Evolutionary conservation across 352 stramenopile species (phyloP), one percentile per base, ranked within the genome.

Genomic region (Pythium chondricola): DNA sequence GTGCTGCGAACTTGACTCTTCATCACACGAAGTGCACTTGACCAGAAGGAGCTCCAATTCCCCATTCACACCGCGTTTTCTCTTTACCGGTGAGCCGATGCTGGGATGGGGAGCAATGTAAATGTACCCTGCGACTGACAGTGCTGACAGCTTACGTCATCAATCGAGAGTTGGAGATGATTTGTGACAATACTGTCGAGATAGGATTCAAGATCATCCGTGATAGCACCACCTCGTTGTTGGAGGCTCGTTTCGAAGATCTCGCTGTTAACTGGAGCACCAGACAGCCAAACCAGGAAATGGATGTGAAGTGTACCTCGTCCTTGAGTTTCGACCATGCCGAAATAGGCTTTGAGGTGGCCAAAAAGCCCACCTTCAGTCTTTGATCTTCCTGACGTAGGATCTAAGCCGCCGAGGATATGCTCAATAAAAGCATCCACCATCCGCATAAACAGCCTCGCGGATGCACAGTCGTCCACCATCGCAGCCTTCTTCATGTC

Each of bases 381-480:
- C 2, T 11, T 33, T 6, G 50, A 21, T 26, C 31, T 2, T 7
- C 26, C 25, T n/a, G 42, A 25, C 6, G 40, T 45, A 4, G 41
- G 35, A 33, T 58, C 42, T n/a, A n/a, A n/a, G 18, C 43, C 29
- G n/a, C 50, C 50, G 7, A 58, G 41, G 7, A 41, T 42, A 22
- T 58, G 31, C 4, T n/a, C 7, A 9, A 58, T 58, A 22, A 58
- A 58, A 9, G 42, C 50, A 36, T 58, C 35, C 2, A 58, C 43
- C 5, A 20, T 52, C n/a, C 50, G 14, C 31, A 47, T 58, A 20
- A 58, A 58, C 8, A 58, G 21, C 4, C 43, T 30, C 1, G 50
- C 50, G n/a, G 50, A 50, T n/a, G 50, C 41, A 35, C 42, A 52
- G 42, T 58, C 50, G 35, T 58, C 42, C 41, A 33, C 52, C 41